Evolutionary conservation across 768 basidiomycete species (phyloP).

Genomic region (Mycena crocata): DNA sequence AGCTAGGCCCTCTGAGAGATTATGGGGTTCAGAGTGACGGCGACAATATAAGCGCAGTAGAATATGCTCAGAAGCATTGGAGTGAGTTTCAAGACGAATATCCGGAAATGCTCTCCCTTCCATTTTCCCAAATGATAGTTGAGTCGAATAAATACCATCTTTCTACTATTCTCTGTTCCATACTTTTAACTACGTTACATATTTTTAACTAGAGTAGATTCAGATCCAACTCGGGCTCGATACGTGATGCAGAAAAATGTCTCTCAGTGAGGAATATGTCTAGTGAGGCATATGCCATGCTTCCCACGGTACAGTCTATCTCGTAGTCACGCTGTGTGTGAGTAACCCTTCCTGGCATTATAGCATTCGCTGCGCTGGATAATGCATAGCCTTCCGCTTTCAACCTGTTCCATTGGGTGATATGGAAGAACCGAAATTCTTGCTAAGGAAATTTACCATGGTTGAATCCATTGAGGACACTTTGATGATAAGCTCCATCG

Average conservation of each 20-base stretch:
- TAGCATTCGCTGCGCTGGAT: too few species aligned
- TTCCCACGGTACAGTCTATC: too few species aligned
- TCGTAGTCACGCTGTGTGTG: too few species aligned
- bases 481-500: too few species aligned
- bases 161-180: background rate
- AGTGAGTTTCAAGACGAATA: slow-evolving; percentile 11
- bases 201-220: background rate
- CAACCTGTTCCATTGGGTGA: too few species aligned
- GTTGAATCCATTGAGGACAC: too few species aligned
- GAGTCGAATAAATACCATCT: slow-evolving; percentile 4
- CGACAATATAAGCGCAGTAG: background rate
- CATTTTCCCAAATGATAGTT: background rate
- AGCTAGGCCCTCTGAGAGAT: background rate
- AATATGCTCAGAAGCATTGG: slow-evolving; percentile 14
- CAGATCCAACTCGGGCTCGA: background rate
- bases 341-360: too few species aligned
- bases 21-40: background rate
- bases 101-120: slow-evolving; percentile 5
- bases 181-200: slow-evolving; percentile 5
- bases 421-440: too few species aligned
- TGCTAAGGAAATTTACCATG: too few species aligned
- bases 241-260: background rate
- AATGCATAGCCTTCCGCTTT: too few species aligned
- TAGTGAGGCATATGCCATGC: background rate
- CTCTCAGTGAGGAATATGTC: background rate